Conservation (phyloP, 2,329 filamentous ascomycete genomes). For the Zymoseptoria brevis region DNA sequence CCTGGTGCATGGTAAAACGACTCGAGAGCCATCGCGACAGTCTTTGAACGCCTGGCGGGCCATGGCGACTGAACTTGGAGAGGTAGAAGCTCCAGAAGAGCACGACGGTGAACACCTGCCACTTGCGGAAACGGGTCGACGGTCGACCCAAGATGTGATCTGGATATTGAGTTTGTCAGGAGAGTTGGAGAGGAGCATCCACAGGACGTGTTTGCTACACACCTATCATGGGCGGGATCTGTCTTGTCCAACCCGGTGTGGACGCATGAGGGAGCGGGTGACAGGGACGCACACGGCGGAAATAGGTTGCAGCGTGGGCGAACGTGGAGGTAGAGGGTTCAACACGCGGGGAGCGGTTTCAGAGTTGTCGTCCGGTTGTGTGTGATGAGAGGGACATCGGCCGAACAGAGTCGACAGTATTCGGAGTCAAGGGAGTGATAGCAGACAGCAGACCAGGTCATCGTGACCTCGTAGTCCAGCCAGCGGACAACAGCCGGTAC, state of each 20-base stretch:
- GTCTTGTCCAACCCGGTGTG: neutral
- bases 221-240: constrained; percentile 12
- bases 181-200: neutral
- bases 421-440: neutral
- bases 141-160: constrained; percentile 20
- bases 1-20: constrained; percentile 80
- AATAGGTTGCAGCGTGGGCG: neutral
- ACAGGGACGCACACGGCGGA: neutral
- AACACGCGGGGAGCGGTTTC: neutral
- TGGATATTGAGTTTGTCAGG: neutral
- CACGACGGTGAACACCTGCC: constrained; percentile 69
- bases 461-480: constrained; percentile 6
- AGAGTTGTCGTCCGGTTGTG: neutral
- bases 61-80: constrained; percentile 75
- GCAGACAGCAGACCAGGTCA: neutral
- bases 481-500: constrained; percentile 1
- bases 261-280: neutral
- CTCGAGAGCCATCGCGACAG: constrained; percentile 64
- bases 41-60: constrained; percentile 63
- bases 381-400: neutral
- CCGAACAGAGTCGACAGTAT: neutral
- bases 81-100: constrained; percentile 87
- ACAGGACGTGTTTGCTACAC: constrained; percentile 1
- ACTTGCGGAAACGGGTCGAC: constrained; percentile 21
- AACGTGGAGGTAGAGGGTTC: neutral